These are phyloP conservation scores for Hypoxylon sp. DNA, from an alignment of 2,329 filamentous ascomycete species.

Conservation along the genomic window DNA sequence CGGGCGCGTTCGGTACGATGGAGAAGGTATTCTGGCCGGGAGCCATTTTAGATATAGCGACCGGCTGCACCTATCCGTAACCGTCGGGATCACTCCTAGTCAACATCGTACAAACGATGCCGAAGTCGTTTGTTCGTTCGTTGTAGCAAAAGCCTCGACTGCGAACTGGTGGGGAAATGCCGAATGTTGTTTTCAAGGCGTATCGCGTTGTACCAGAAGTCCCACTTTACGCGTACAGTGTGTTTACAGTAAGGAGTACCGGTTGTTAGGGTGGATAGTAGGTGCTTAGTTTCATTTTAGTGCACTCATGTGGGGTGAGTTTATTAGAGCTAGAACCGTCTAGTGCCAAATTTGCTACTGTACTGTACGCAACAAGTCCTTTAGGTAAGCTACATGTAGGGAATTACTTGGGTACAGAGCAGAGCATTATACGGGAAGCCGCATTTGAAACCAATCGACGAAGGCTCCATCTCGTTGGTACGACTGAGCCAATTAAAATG, in stretches of 20 bases:
- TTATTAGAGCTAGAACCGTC: background rate
- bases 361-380: background rate
- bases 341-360: background rate
- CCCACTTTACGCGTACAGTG: conserved; percentile 35
- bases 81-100: conserved; percentile 16
- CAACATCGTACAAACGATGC: conserved; percentile 32
- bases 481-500: too few species aligned
- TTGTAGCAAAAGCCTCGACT: background rate
- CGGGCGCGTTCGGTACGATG: conserved; percentile 54
- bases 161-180: conserved; percentile 1
- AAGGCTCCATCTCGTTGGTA: background rate
- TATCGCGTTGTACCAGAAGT: conserved; percentile 25
- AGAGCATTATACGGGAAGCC: too few species aligned
- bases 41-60: conserved; percentile 47
- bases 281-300: conserved; percentile 1
- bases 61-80: conserved; percentile 25
- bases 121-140: background rate
- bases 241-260: background rate
- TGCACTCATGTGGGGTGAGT: background rate
- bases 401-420: too few species aligned
- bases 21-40: conserved; percentile 55
- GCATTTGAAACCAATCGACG: background rate
- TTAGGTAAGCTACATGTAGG: too few species aligned
- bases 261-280: background rate
- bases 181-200: conserved; percentile 6